Evolutionary conservation across 2,329 filamentous ascomycete species (phyloP).

Genomic region (Sphaerulina musiva): DNA sequence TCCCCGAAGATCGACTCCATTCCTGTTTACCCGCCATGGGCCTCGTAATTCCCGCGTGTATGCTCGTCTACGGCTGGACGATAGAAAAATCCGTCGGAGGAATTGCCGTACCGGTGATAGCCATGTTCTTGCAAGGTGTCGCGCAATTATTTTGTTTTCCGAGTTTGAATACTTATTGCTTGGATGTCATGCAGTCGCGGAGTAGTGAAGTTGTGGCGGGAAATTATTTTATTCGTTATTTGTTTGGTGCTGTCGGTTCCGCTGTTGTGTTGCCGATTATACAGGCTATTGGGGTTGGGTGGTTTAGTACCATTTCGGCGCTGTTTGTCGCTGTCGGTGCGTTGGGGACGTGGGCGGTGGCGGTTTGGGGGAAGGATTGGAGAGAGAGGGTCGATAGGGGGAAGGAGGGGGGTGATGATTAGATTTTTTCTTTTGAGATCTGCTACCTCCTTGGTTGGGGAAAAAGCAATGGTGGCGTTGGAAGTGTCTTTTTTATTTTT

Average conservation of each 20-base stretch:
- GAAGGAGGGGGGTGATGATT: conserved; percentile 14
- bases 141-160: conserved; percentile 72
- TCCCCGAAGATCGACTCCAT: conserved; percentile 63
- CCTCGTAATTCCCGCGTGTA: conserved; percentile 52
- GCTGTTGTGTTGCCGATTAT: conserved; percentile 68
- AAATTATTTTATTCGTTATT: conserved; percentile 71
- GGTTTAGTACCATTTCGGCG: conserved; percentile 68
- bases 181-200: conserved; percentile 69
- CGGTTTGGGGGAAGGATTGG: conserved; percentile 20
- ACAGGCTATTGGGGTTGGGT: conserved; percentile 69
- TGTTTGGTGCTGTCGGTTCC: conserved; percentile 65
- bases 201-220: conserved; percentile 66
- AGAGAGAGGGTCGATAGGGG: conserved; percentile 20
- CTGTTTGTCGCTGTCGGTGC: conserved; percentile 47
- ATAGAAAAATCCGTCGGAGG: conserved; percentile 51
- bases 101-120: conserved; percentile 58
- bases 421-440: neutral
- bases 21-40: conserved; percentile 53
- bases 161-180: conserved; percentile 69
- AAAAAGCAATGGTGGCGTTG: too few species aligned
- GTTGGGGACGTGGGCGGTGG: conserved; percentile 43
- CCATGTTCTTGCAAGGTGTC: conserved; percentile 68
- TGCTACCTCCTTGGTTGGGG: too few species aligned
- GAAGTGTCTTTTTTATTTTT: too few species aligned
- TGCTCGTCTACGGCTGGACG: conserved; percentile 64